Evolutionary conservation across 257 asterid genomes (phyloP).

Genomic region (Petunia secreta): DNA sequence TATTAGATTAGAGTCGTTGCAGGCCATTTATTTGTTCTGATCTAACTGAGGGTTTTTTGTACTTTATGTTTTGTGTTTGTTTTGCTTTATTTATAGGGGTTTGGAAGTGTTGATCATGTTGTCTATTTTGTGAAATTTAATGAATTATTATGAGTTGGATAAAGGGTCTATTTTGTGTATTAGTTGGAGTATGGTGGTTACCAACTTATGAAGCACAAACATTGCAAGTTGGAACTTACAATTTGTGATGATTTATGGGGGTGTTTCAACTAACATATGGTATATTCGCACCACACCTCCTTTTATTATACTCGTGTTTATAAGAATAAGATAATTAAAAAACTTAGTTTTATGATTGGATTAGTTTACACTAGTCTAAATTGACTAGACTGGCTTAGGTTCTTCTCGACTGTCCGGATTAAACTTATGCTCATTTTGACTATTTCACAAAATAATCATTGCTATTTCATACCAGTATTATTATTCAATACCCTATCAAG

Average conservation of each 20-base stretch:
- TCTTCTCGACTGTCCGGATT: no score
- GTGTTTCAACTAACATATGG: neutral
- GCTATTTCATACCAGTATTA: neutral
- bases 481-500: neutral
- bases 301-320: neutral
- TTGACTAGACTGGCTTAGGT: no score
- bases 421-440: no score
- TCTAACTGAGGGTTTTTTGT: neutral
- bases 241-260: neutral
- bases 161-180: neutral
- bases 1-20: neutral
- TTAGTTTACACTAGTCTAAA: no score
- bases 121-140: no score
- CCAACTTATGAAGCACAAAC: neutral
- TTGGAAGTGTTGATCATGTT: neutral
- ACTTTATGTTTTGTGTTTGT: neutral
- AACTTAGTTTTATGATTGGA: no score
- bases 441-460: no score
- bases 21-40: conserved; percentile 8
- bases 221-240: neutral
- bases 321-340: no score
- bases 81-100: neutral
- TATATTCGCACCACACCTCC: neutral
- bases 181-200: neutral
- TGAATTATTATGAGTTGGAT: neutral